These are phyloP conservation scores for Aspergillus sclerotiicarbonarius DNA, from an alignment of 495 filamentous ascomycete genomes.

Conservation along the genomic window DNA sequence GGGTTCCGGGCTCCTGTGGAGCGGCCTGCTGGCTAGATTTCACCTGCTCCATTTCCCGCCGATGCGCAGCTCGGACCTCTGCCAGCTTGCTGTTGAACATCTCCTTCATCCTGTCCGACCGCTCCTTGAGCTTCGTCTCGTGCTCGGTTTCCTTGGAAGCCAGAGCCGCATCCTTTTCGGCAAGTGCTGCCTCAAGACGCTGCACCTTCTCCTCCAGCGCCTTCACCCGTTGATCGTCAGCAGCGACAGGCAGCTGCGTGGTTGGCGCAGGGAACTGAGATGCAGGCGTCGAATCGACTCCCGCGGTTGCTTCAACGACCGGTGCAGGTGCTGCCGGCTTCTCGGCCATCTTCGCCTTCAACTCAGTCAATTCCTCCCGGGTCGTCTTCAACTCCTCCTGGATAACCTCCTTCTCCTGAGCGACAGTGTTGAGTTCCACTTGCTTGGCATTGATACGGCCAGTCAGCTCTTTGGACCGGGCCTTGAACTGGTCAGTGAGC, in stretches of 20 bases:
- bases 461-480: conserved; percentile 49
- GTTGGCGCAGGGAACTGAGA: conserved; percentile 36
- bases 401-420: conserved; percentile 51
- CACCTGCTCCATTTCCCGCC: conserved; percentile 61
- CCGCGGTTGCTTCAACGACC: conserved; percentile 20
- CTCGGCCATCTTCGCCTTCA: conserved; percentile 37
- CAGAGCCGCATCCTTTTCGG: conserved; percentile 42
- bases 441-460: conserved; percentile 52
- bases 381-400: conserved; percentile 47
- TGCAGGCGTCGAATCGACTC: conserved; percentile 39
- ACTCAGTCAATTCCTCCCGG: conserved; percentile 40
- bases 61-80: conserved; percentile 56
- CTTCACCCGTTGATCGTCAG: conserved; percentile 38
- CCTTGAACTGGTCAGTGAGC: conserved; percentile 62
- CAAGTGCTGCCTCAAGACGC: conserved; percentile 49
- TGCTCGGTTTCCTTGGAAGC: conserved; percentile 41
- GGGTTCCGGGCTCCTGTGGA: conserved; percentile 52
- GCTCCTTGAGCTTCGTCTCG: conserved; percentile 60
- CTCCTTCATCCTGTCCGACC: conserved; percentile 71
- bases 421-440: conserved; percentile 38
- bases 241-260: conserved; percentile 22
- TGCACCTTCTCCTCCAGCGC: conserved; percentile 46
- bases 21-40: conserved; percentile 55
- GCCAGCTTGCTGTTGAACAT: conserved; percentile 66
- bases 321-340: conserved; percentile 27